Evolutionary conservation across 805 yeast genomes (phyloP).

Genomic region (Candida tallmaniae): DNA sequence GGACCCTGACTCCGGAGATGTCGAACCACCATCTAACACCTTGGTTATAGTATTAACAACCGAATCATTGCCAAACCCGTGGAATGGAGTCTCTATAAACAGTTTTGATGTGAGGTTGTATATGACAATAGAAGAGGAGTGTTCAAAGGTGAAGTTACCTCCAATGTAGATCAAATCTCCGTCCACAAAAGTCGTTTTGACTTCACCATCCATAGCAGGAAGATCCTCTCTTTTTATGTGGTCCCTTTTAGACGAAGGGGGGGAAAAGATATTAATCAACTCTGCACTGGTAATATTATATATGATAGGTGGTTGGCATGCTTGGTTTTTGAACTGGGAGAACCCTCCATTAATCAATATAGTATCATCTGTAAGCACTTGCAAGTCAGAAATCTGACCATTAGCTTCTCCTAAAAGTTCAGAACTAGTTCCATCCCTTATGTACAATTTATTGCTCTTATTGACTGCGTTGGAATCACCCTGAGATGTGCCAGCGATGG

Average conservation of each 20-base stretch:
- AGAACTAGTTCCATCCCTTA: constrained; percentile 18
- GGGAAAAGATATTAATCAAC: constrained; percentile 19
- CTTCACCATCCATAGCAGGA: constrained; percentile 24
- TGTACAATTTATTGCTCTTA: constrained; percentile 15
- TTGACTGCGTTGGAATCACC: constrained; percentile 1
- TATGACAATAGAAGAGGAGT: constrained; percentile 55
- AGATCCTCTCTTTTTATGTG: constrained; percentile 12
- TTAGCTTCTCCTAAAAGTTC: constrained; percentile 24
- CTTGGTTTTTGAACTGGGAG: constrained; percentile 24
- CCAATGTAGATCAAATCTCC: constrained; percentile 65
- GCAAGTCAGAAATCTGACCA: constrained; percentile 27
- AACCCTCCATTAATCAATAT: constrained; percentile 35
- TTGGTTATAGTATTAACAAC: constrained; percentile 58
- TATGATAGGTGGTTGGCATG: constrained; percentile 29
- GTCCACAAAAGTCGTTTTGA: constrained; percentile 35
- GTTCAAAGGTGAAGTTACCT: constrained; percentile 60
- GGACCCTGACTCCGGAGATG: constrained; percentile 27
- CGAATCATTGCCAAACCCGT: constrained; percentile 66
- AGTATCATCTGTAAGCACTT: constrained; percentile 21
- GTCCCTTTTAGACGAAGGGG: not conserved
- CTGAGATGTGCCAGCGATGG: constrained; percentile 10
- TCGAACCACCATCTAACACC: constrained; percentile 24
- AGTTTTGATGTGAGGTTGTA: constrained; percentile 48
- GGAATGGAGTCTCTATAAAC: constrained; percentile 55
- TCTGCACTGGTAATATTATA: constrained; percentile 25